phyloP scores from a whole-genome alignment of 495 filamentous ascomycete genomes.

The Saxophila tyrrhenica region DNA sequence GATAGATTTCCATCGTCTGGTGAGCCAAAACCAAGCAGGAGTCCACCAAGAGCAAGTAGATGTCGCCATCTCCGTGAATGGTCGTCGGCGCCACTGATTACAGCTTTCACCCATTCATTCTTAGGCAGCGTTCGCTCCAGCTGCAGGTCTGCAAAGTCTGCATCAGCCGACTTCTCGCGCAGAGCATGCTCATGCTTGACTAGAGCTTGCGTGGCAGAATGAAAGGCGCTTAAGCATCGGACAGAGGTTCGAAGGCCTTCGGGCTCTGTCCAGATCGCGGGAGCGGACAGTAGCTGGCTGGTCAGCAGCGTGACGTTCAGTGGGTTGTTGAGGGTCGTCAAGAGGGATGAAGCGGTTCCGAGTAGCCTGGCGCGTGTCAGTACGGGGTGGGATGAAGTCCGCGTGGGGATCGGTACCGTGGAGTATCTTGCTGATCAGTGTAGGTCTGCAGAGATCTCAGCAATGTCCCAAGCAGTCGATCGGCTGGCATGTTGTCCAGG shows the following conservation, averaged over 20 bases:
- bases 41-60: slow-evolving; percentile 63
- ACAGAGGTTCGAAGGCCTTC: slow-evolving; percentile 63
- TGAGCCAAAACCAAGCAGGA: slow-evolving; percentile 71
- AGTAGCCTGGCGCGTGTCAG: slow-evolving; percentile 48
- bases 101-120: slow-evolving; percentile 75
- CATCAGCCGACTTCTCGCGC: slow-evolving; percentile 13
- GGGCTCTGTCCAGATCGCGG: slow-evolving; percentile 70
- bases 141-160: slow-evolving; percentile 5
- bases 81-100: slow-evolving; percentile 75
- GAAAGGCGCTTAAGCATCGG: slow-evolving; percentile 76
- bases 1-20: slow-evolving; percentile 54
- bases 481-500: slow-evolving; percentile 27
- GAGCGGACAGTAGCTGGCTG: slow-evolving; percentile 76
- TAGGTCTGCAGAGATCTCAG: slow-evolving; percentile 32
- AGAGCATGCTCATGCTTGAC: slow-evolving; percentile 34
- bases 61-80: slow-evolving; percentile 82
- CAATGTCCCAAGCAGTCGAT: slow-evolving; percentile 30
- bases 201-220: slow-evolving; percentile 51
- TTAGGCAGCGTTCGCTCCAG: slow-evolving; percentile 19
- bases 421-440: slow-evolving; percentile 35
- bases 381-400: background rate
- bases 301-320: slow-evolving; percentile 82
- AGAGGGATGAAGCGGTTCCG: slow-evolving; percentile 66
- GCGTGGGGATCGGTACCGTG: slow-evolving; percentile 31
- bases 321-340: slow-evolving; percentile 77